phyloP scores from a whole-genome alignment of 768 basidiomycete species.

The Russula sp. region DNA sequence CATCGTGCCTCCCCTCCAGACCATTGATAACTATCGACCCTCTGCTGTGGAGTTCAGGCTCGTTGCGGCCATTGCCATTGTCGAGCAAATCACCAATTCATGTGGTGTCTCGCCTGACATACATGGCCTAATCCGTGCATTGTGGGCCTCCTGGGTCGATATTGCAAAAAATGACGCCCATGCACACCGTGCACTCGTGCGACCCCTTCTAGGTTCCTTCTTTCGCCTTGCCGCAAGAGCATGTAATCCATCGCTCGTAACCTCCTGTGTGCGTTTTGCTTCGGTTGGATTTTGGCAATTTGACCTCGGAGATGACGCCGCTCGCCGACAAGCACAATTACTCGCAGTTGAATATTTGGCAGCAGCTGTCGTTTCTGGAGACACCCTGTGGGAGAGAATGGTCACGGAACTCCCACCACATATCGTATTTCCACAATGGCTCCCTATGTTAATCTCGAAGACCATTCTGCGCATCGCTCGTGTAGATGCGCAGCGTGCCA shows the following conservation, averaged over 20 bases:
- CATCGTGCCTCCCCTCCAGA: background rate
- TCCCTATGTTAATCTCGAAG: slow-evolving; percentile 12
- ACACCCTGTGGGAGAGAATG: slow-evolving; percentile 17
- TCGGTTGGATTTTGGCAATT: slow-evolving; percentile 23
- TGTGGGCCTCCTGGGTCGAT: slow-evolving; percentile 40
- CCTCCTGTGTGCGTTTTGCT: slow-evolving; percentile 17
- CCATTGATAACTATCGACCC: background rate
- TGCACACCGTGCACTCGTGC: slow-evolving; percentile 21
- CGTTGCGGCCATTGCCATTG: slow-evolving; percentile 13
- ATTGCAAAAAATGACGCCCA: slow-evolving; percentile 10
- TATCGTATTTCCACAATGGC: slow-evolving; percentile 19
- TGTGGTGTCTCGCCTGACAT: background rate
- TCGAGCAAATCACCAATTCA: slow-evolving; percentile 7
- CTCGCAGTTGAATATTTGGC: slow-evolving; percentile 32
- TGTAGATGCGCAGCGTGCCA: slow-evolving; percentile 14
- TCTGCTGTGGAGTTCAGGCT: slow-evolving; percentile 16
- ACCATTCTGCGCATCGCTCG: slow-evolving; percentile 11
- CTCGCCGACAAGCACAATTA: slow-evolving; percentile 27
- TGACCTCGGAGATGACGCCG: slow-evolving; percentile 17
- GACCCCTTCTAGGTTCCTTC: slow-evolving; percentile 37
- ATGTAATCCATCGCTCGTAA: slow-evolving; percentile 22
- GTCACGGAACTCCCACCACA: slow-evolving; percentile 18
- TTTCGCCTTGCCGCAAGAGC: slow-evolving; percentile 38
- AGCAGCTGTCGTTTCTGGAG: slow-evolving; percentile 12
- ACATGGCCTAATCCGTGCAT: slow-evolving; percentile 15